Conservation (phyloP, 2,329 filamentous ascomycete genomes). For the Pestalotiopsis sp. region DNA sequence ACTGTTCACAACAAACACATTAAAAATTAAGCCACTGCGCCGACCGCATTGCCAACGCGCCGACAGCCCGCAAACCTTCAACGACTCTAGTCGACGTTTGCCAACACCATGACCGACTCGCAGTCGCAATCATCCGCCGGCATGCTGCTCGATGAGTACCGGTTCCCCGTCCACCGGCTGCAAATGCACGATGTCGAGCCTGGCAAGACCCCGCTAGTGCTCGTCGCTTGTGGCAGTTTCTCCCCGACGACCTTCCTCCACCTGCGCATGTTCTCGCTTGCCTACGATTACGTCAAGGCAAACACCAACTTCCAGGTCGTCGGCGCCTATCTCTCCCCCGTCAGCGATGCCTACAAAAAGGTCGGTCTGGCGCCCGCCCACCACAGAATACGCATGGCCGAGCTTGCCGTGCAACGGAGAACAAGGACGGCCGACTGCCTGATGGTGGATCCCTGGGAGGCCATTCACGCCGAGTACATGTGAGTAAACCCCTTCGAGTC, state of each 20-base stretch:
- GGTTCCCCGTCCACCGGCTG: conserved; percentile 64
- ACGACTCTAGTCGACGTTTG: neutral
- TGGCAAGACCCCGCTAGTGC: conserved; percentile 63
- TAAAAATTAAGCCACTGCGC: neutral
- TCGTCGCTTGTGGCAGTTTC: conserved; percentile 73
- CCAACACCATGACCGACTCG: conserved; percentile 9
- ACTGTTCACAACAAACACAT: neutral
- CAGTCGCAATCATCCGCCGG: conserved; percentile 9
- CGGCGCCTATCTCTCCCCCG: conserved; percentile 83
- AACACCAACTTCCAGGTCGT: conserved; percentile 81
- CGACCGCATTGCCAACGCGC: neutral
- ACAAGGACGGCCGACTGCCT: conserved; percentile 77
- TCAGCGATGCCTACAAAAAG: conserved; percentile 72
- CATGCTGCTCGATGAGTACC: conserved; percentile 48
- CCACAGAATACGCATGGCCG: conserved; percentile 82
- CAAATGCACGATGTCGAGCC: conserved; percentile 57
- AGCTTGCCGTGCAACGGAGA: conserved; percentile 74
- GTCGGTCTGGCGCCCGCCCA: conserved; percentile 73
- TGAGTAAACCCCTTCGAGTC: neutral
- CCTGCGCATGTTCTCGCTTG: conserved; percentile 87
- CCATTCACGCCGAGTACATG: conserved; percentile 80
- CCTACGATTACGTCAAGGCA: conserved; percentile 76
- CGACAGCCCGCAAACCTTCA: neutral
- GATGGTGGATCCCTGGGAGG: conserved; percentile 89
- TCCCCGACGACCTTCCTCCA: conserved; percentile 77